Base-by-base conservation (phyloP, 2,329 filamentous ascomycete species). In the Emydomyces testavorans region DNA sequence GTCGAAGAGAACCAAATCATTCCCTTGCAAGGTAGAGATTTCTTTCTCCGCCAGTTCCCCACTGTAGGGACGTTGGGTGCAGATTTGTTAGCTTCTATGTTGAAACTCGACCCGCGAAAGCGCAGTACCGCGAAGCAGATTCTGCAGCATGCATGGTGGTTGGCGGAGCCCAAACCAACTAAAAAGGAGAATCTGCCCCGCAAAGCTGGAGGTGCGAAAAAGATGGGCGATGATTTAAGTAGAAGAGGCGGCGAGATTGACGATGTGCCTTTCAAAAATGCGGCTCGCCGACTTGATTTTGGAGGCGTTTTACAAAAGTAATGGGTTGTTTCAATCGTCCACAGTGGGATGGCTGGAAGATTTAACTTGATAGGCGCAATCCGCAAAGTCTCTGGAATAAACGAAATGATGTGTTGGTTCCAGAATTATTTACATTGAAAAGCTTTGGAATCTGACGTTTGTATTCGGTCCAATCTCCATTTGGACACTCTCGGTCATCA, bases 131-230 rank as follows among this genome's bases (percentile, higher is more conserved):
- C 89, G 0, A 73, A 77, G 29, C 78, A 85, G 53, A 82, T 92
- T 62, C 74, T 98, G 48, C 74, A 80, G 62, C 89, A 96, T 63
- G 71, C 75, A 40, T 98, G 86, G 81, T 98, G 90, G 87, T 78
- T 77, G 34, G 78, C 77, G 20, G 83, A 92, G 29, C 92, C 92
- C 0, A 79, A 80, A 56, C 90, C 92, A 2, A 94, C 87, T 1
- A 77, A 76, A 52, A 88, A 88, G 58, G 78, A 85, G 60, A 80
- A 92, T 58, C 70, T 98, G 44, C 92, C 92, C 1, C 78, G 76
- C 54, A 92, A 90, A 63, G 75, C 76, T 4, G 82, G 79, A 0
- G 84, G 82, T 6, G 72, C 80, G 50, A 79, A 84, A 57, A 85
- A 84, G 65, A 78, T 92, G 70, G 88, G 78, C 0, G 83, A 85